Conservation (phyloP, 2,329 filamentous ascomycete genomes). For the Penicillium sp. region DNA sequence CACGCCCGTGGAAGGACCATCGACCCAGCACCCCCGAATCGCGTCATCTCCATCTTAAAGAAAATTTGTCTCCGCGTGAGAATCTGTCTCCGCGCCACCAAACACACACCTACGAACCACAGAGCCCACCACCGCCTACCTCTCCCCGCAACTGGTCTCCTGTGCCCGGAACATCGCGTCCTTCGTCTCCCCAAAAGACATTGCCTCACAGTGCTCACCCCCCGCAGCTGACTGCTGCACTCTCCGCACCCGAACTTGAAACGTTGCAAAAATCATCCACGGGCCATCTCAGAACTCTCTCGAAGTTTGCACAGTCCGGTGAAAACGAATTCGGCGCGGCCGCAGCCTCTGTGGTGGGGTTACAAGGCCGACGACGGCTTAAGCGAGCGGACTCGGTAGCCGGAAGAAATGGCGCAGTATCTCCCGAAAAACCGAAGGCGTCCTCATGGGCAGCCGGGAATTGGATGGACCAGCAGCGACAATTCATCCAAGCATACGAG, state of each 20-base stretch:
- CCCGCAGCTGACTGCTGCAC: constrained; percentile 42
- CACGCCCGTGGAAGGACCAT: constrained; percentile 36
- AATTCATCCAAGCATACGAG: constrained; percentile 95
- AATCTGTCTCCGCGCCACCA: constrained; percentile 29
- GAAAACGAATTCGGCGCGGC: constrained; percentile 71
- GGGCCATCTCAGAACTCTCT: constrained; percentile 81
- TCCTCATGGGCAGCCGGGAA: constrained; percentile 80
- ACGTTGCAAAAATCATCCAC: constrained; percentile 85
- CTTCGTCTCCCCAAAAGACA: constrained; percentile 30
- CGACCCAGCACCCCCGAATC: constrained; percentile 36
- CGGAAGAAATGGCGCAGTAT: constrained; percentile 48
- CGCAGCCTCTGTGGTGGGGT: constrained; percentile 80
- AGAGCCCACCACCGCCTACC: constrained; percentile 23
- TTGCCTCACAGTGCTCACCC: constrained; percentile 33
- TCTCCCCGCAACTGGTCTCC: constrained; percentile 29
- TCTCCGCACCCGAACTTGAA: constrained; percentile 72
- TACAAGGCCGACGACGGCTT: constrained; percentile 78
- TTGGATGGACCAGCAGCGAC: constrained; percentile 99
- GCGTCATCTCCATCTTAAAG: constrained; percentile 29
- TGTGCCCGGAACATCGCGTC: constrained; percentile 30
- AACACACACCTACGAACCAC: constrained; percentile 20
- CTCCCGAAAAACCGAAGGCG: constrained; percentile 51
- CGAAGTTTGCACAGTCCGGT: constrained; percentile 73
- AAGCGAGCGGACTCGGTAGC: constrained; percentile 65
- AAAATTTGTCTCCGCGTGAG: constrained; percentile 33